A percentile compares a stretch with the other conserved stretches of the same genome.
Conservation (phyloP, 495 filamentous ascomycete genomes). For the Tetracladium setigerum region DNA sequence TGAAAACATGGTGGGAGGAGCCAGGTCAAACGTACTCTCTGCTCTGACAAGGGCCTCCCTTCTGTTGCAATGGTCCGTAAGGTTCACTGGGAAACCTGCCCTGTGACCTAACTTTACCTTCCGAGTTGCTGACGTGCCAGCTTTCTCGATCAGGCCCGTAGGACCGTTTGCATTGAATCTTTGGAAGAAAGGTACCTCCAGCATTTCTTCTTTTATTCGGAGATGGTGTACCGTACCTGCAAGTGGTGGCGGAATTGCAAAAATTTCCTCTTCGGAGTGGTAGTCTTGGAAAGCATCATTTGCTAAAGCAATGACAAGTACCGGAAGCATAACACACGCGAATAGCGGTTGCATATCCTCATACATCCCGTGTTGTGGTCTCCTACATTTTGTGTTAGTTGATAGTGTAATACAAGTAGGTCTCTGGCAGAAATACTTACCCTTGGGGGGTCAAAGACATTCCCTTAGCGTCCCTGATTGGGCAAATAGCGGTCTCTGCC, state of each 20-base stretch:
- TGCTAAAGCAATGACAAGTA: constrained; percentile 15
- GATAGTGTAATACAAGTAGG: constrained; percentile 12
- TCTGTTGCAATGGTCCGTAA: constrained; percentile 9
- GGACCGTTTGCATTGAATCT: constrained; percentile 16
- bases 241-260: constrained; percentile 6
- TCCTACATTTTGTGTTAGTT: too few species aligned
- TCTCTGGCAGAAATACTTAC: neutral
- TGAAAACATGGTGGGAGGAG: neutral
- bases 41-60: constrained; percentile 15
- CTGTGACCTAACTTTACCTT: neutral
- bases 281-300: constrained; percentile 18
- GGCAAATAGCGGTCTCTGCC: neutral
- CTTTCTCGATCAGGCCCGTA: constrained; percentile 14
- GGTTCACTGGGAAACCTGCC: constrained; percentile 8
- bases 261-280: constrained; percentile 15
- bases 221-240: constrained; percentile 11
- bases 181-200: constrained; percentile 19
- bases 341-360: constrained; percentile 14
- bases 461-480: neutral
- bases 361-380: constrained; percentile 17
- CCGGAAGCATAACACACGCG: constrained; percentile 10
- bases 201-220: constrained; percentile 17
- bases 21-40: constrained; percentile 1
- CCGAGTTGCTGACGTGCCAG: neutral
- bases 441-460: neutral